These are phyloP conservation scores for Eucalyptus rudis DNA, from an alignment of 345 rosid genomes.

Conservation along the genomic window DNA sequence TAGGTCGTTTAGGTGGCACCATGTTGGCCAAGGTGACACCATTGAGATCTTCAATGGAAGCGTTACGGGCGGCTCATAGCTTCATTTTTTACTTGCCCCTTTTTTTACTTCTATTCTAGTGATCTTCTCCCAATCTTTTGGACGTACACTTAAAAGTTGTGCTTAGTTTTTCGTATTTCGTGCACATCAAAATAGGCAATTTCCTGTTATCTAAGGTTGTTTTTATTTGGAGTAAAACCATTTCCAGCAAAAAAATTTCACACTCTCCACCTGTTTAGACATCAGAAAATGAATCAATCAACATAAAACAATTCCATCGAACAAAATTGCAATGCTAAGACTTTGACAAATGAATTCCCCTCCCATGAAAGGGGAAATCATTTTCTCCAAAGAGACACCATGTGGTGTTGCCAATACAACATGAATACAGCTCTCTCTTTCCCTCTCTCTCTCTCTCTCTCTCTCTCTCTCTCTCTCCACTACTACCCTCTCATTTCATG, in stretches of 20 bases:
- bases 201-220: neutral
- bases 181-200: neutral
- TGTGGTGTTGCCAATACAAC: neutral
- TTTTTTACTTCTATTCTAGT: neutral
- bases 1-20: conserved; percentile 68
- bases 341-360: neutral
- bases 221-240: neutral
- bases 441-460: no score
- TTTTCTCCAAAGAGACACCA: neutral
- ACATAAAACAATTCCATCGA: neutral
- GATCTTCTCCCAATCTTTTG: neutral
- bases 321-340: neutral
- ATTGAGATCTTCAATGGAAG: conserved; percentile 56
- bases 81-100: accelerated
- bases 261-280: neutral
- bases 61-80: conserved; percentile 17
- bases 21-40: conserved; percentile 43
- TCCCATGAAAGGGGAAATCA: neutral
- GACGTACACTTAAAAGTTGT: neutral
- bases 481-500: no score
- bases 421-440: neutral
- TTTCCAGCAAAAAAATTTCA: neutral
- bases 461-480: neutral
- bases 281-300: neutral
- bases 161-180: neutral